These are phyloP conservation scores for Colletotrichum theobromicola DNA, from an alignment of 2,329 filamentous ascomycete species.

Conservation along the genomic window DNA sequence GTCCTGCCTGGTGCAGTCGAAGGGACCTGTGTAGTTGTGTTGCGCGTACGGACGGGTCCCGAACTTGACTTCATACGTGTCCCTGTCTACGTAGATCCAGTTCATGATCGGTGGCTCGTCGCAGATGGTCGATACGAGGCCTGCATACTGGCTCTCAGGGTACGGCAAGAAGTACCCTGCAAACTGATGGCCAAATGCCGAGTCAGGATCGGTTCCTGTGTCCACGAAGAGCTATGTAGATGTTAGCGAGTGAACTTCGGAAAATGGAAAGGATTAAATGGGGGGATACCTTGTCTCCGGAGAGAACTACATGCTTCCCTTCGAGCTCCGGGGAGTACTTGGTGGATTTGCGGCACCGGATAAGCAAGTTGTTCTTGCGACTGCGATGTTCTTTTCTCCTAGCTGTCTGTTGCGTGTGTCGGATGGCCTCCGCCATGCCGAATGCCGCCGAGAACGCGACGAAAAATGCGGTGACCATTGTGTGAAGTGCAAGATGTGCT, in stretches of 20 bases:
- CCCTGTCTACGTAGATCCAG: constrained; percentile 53
- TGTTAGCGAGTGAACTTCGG: not conserved
- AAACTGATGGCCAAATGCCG: constrained; percentile 52
- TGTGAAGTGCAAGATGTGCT: not conserved
- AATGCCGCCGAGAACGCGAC: constrained; percentile 47
- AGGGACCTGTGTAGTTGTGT: constrained; percentile 49
- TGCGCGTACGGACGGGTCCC: constrained; percentile 48
- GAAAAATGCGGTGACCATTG: constrained; percentile 35
- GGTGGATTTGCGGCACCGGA: constrained; percentile 51
- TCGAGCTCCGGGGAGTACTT: constrained; percentile 45
- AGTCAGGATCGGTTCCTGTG: constrained; percentile 34
- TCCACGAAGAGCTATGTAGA: constrained; percentile 49
- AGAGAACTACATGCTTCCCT: constrained; percentile 48
- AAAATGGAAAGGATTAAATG: not conserved
- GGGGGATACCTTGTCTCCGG: constrained; percentile 41
- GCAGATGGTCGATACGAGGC: constrained; percentile 53
- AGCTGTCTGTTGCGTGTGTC: constrained; percentile 49
- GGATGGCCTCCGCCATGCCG: constrained; percentile 51
- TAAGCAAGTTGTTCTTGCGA: constrained; percentile 51
- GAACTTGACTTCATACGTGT: constrained; percentile 52
- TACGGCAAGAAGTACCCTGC: constrained; percentile 64
- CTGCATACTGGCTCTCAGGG: constrained; percentile 52
- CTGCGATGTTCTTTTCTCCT: constrained; percentile 51
- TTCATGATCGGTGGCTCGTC: constrained; percentile 55
- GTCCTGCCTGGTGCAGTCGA: constrained; percentile 57